Conservation (phyloP, 495 filamentous ascomycete species). For the Daldinia bambusicola region DNA sequence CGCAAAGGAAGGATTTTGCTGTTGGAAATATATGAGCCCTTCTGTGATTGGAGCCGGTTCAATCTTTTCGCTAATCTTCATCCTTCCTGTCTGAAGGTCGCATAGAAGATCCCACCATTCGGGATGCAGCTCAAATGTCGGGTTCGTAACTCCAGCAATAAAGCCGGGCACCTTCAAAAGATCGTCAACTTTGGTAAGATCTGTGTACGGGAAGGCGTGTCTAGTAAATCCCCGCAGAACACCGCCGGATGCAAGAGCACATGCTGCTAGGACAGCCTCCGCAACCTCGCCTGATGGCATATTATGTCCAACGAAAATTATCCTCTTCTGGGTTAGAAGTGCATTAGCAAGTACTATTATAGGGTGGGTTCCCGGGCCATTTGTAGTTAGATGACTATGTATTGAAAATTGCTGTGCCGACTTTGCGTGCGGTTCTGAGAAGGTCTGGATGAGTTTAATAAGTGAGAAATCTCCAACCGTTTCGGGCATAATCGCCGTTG, state of each 20-base stretch:
- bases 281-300: slow-evolving; percentile 93
- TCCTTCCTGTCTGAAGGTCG: slow-evolving; percentile 88
- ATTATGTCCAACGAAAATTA: slow-evolving; percentile 95
- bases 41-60: slow-evolving; percentile 81
- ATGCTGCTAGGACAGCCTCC: slow-evolving; percentile 93
- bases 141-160: slow-evolving; percentile 97
- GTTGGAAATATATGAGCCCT: slow-evolving; percentile 84
- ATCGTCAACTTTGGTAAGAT: slow-evolving; percentile 97
- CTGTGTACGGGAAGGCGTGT: slow-evolving; percentile 98
- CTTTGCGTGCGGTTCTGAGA: slow-evolving; percentile 80
- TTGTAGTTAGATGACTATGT: slow-evolving; percentile 93
- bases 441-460: slow-evolving; percentile 95
- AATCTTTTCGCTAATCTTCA: slow-evolving; percentile 89
- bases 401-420: slow-evolving; percentile 86
- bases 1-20: slow-evolving; percentile 71
- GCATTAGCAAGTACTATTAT: slow-evolving; percentile 82
- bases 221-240: slow-evolving; percentile 93
- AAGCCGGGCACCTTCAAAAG: slow-evolving; percentile 95
- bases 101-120: slow-evolving; percentile 99
- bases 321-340: slow-evolving; percentile 93
- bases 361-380: slow-evolving; percentile 80
- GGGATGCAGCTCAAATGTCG: slow-evolving; percentile 90
- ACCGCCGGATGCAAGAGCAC: slow-evolving; percentile 93
- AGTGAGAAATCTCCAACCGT: slow-evolving; percentile 98
- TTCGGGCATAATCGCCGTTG: slow-evolving; percentile 90